Conservation (phyloP, 139 green algal species). For the Spirogloea muscicola region DNA sequence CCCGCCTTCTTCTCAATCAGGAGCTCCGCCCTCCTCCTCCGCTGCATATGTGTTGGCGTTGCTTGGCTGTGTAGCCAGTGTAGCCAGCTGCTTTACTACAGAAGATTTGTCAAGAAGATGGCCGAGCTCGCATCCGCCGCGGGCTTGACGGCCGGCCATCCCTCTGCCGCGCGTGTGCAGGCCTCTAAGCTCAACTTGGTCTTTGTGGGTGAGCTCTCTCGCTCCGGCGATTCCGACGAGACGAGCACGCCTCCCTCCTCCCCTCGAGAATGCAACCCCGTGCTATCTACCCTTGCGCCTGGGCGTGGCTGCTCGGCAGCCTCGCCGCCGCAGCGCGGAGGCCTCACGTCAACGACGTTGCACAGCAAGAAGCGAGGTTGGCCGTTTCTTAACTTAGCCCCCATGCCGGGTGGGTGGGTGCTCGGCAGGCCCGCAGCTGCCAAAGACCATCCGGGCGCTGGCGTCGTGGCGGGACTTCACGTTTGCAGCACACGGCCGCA, state of each 20-base stretch:
- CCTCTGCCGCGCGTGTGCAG: not conserved
- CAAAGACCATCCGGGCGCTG: slow-evolving; percentile 65
- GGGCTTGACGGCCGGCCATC: not conserved
- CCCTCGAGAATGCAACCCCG: not conserved
- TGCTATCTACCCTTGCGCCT: not conserved
- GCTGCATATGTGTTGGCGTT: slow-evolving; percentile 13
- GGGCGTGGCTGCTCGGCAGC: not conserved
- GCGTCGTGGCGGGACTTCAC: slow-evolving; percentile 74
- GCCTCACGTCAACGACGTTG: not conserved
- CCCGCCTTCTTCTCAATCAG: not conserved
- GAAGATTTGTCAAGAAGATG: no score
- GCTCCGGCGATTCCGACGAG: no score
- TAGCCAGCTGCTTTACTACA: not conserved
- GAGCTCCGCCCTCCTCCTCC: not conserved
- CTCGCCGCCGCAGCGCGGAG: not conserved
- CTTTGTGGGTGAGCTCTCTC: slow-evolving; percentile 31
- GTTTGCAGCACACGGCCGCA: slow-evolving; percentile 69
- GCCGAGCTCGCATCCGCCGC: no score
- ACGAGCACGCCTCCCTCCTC: slow-evolving; percentile 1
- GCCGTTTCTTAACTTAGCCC: slow-evolving; percentile 6
- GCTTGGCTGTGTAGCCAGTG: not conserved
- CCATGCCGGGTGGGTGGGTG: not conserved
- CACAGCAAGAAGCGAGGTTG: not conserved
- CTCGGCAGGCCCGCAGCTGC: slow-evolving; percentile 58
- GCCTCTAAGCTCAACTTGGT: slow-evolving; percentile 29